These are phyloP conservation scores for Leucosporidium creatinivorum DNA, from an alignment of 768 basidiomycete species.

Conservation along the genomic window DNA sequence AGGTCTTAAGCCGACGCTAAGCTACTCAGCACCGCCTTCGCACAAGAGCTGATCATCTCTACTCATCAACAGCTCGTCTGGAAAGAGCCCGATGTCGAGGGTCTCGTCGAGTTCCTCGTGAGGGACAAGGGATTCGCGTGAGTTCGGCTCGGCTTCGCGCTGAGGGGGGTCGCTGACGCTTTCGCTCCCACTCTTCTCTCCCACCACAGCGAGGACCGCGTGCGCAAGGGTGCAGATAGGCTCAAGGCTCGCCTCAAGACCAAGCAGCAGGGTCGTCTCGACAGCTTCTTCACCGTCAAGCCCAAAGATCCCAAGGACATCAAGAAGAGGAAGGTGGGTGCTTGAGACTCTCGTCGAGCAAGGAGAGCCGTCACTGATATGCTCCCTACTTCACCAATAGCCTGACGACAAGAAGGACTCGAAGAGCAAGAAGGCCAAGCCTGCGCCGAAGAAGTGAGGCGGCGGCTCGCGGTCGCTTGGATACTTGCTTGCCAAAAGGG, in stretches of 20 bases:
- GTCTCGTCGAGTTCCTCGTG: constrained; percentile 86
- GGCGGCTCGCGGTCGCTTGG: no score
- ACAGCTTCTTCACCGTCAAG: constrained; percentile 68
- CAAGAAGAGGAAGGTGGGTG: constrained; percentile 28
- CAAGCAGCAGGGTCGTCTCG: constrained; percentile 93
- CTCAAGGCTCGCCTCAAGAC: constrained; percentile 73
- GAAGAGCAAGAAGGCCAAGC: constrained; percentile 18
- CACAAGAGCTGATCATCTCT: not conserved
- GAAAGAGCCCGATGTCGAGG: constrained; percentile 86
- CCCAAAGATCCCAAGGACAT: constrained; percentile 30
- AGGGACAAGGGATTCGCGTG: constrained; percentile 96
- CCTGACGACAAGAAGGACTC: constrained; percentile 30
- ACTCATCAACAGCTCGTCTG: constrained; percentile 66
- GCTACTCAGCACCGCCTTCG: not conserved
- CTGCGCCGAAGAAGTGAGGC: constrained; percentile 1
- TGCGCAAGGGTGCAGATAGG: constrained; percentile 90
- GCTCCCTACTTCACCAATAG: not conserved
- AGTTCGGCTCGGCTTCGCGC: constrained; percentile 36
- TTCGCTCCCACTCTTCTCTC: not conserved
- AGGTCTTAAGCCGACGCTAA: constrained; percentile 29
- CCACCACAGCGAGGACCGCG: constrained; percentile 75
- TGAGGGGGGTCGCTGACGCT: not conserved
- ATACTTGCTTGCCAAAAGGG: no score
- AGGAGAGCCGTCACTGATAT: no score
- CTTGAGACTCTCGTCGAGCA: not conserved